Evolutionary conservation across 2,329 filamentous ascomycete species (phyloP), one percentile per base, ranked within the genome.

Genomic region (Calonectria ilicicola): DNA sequence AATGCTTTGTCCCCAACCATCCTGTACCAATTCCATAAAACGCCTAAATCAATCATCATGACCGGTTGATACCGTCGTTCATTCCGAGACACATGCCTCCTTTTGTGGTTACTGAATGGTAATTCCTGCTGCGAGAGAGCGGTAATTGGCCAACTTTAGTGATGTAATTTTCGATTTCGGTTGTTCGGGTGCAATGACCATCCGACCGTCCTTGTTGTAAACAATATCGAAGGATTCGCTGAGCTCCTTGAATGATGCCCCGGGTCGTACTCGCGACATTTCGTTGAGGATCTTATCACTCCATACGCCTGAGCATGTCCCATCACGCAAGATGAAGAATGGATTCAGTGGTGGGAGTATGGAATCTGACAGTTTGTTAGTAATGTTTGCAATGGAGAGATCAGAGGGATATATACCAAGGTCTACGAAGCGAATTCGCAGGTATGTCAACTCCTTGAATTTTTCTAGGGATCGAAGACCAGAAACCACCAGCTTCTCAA

Each of bases 341-440:
- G 93, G 93, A 77, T 95, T 95, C 5, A 95, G 84, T 1, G 92
- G 89, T 4, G 93, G 93, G 17, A 93, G 87, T 3, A 92, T 90
- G 2, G 93, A 94, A 80, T 95, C 93, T 92, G 35, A 12, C 38
- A 62, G 1, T 6, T 27, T 56, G 79, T 81, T 73, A 81, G 78
- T 23, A 44, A 32, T 19, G 19, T 46, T 38, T 32, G 40, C 14
- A 12, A 60, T 23, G 19, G 53, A 5, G 23, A 10, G 35, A 29
- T 19, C n/a, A n/a, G 7, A 19, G 15, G 15, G 19, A 19, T 35
- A 82, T 86, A 76, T 86, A 92, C 91, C 88, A 7, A 95, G 86
- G 82, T 95, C 93, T 66, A 95, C 92, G 78, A 94, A 95, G 67
- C 93, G 91, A 78, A 95, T 94, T 70, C 93, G 88, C 74, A 95